Evolutionary conservation across 2,329 filamentous ascomycete species (phyloP), one percentile per base, ranked within the genome.

Genomic region (Fusarium musae): DNA sequence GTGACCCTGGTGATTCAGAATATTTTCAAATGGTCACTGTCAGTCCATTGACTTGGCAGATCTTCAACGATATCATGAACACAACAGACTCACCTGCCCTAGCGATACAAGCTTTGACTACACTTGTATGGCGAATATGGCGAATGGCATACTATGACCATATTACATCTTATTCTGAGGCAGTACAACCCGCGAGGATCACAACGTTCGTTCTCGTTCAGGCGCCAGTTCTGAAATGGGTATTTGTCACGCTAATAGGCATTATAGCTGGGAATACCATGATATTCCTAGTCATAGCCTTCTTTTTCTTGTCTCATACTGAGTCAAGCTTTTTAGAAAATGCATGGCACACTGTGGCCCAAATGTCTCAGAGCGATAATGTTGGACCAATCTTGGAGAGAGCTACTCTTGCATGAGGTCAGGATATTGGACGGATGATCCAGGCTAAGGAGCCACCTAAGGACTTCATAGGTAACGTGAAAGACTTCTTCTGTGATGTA

Each of bases 131-230:
- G 23, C 23, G 43, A 44, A 44, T 44, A 0, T 19, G 43, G 23
- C 23, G 43, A 44, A 44, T 44, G 11, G 43, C 16, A 13, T 44
- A 44, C 11, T 26, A 26, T 44, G 23, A 13, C 7, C 23, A 44
- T 13, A 9, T 44, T 4, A 44, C 23, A 6, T 44, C 43, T 19
- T 44, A 44, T 19, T 4, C 23, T 4, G 0, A 19, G 11, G 23
- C 23, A 16, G 0, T 6, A 6, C 11, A 19, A 0, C 43, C 23
- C 6, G 43, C 23, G 23, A 19, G 5, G 2, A 2, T 44, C 7
- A 26, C 43, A 9, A 26, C 43, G 0, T 44, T 44, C 5, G 43
- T 19, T 4, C 23, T 44, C 4, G 23, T 13, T 19, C 43, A 13
- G 23, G 43, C 7, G 16, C 42, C 23, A 19, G 42, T 7, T 44